Conservation (phyloP, 352 stramenopile species). For the Thalassiosira hispida region DNA sequence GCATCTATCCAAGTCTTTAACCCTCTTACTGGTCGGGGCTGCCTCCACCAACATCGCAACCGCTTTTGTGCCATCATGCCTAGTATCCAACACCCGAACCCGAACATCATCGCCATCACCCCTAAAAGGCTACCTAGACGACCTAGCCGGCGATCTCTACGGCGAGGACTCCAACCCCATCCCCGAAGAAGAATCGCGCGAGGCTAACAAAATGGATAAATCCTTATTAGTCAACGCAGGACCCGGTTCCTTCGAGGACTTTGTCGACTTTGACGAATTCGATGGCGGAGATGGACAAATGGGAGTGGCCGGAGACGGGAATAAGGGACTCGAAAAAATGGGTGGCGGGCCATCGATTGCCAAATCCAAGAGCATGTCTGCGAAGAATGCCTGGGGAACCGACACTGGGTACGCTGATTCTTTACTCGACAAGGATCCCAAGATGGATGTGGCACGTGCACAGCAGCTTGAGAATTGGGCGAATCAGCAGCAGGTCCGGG, state of each 20-base stretch:
- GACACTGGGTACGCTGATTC: conserved; percentile 73
- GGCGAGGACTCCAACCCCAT: conserved; percentile 44
- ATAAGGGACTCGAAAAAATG: conserved; percentile 38
- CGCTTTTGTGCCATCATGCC: conserved; percentile 32
- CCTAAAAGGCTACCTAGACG: conserved; percentile 71
- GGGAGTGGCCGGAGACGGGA: conserved; percentile 72
- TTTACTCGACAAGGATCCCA: conserved; percentile 44
- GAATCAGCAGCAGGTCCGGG: conserved; percentile 80
- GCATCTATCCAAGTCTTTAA: conserved; percentile 30
- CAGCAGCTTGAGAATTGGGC: conserved; percentile 84
- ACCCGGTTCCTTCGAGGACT: conserved; percentile 49
- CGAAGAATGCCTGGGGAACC: conserved; percentile 77
- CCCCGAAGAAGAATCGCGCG: conserved; percentile 46
- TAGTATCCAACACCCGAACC: not conserved
- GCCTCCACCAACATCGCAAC: not conserved
- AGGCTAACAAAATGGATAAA: conserved; percentile 60
- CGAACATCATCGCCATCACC: conserved; percentile 5
- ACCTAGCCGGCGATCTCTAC: conserved; percentile 60
- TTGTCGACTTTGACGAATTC: conserved; percentile 84
- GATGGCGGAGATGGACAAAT: conserved; percentile 83
- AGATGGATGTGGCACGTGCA: conserved; percentile 67
- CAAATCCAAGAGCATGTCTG: conserved; percentile 43
- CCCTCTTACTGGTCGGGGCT: conserved; percentile 16
- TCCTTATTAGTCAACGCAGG: conserved; percentile 41
- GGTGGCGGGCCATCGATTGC: not conserved